These are phyloP conservation scores for Sisymbrium altissimum DNA, from an alignment of 345 rosid genomes.

Conservation along the genomic window DNA sequence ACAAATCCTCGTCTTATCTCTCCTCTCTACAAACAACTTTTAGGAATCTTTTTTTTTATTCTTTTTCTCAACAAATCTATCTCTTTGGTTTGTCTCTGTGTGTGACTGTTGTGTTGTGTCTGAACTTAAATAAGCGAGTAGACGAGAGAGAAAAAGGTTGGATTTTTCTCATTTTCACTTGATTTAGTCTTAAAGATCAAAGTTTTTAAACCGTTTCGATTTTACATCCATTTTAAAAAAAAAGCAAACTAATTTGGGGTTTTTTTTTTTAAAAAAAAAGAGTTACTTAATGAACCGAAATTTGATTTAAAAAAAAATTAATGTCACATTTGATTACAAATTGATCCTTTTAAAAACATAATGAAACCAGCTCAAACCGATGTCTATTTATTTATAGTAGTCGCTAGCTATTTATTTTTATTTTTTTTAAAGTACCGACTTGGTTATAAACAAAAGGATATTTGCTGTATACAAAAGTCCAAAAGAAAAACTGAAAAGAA, in stretches of 20 bases:
- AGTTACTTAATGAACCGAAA: too few species aligned
- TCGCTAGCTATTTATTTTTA: neutral
- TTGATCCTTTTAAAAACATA: too few species aligned
- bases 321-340: too few species aligned
- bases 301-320: too few species aligned
- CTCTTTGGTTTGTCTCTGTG: slow-evolving; percentile 15
- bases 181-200: too few species aligned
- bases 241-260: too few species aligned
- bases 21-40: neutral
- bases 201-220: too few species aligned
- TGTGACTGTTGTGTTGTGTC: neutral
- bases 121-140: neutral
- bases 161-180: neutral
- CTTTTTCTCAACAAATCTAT: neutral
- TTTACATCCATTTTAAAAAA: too few species aligned
- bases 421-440: neutral
- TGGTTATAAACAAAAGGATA: neutral
- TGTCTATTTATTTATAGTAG: neutral
- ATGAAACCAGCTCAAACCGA: too few species aligned
- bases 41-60: neutral
- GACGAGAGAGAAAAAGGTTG: neutral
- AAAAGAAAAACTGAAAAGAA: neutral
- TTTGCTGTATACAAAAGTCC: neutral
- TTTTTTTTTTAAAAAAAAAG: too few species aligned
- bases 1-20: slow-evolving; percentile 11